These are phyloP conservation scores for Aspergillus thermomutatus DNA, from an alignment of 2,329 filamentous ascomycete species.

Conservation along the genomic window DNA sequence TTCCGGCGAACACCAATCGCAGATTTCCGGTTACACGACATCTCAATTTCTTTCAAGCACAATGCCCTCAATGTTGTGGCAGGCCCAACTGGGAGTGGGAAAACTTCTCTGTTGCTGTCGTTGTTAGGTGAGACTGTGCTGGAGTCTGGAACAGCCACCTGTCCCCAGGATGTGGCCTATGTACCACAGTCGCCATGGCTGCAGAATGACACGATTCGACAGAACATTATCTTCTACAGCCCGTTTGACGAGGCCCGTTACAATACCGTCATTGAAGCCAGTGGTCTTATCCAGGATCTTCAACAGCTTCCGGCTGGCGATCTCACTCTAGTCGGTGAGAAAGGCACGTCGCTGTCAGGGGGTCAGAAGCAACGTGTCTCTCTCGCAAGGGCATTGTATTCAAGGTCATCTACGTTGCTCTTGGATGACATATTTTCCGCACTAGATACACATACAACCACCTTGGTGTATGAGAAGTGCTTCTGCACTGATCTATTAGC, in stretches of 20 bases:
- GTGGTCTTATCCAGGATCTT: slow-evolving; percentile 56
- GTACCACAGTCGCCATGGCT: slow-evolving; percentile 63
- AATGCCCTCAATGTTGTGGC: slow-evolving; percentile 55
- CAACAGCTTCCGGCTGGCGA: slow-evolving; percentile 57
- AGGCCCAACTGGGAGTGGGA: slow-evolving; percentile 56
- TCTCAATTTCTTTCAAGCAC: slow-evolving; percentile 49
- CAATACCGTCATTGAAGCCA: slow-evolving; percentile 58
- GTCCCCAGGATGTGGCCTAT: slow-evolving; percentile 55
- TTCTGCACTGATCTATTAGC: slow-evolving; percentile 56
- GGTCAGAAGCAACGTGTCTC: slow-evolving; percentile 62
- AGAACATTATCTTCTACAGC: slow-evolving; percentile 63
- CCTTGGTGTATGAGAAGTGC: slow-evolving; percentile 55
- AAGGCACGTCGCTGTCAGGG: slow-evolving; percentile 61
- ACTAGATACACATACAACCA: slow-evolving; percentile 57
- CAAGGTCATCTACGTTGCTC: slow-evolving; percentile 52
- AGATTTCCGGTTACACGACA: slow-evolving; percentile 45
- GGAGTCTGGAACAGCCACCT: slow-evolving; percentile 20
- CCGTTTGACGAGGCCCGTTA: slow-evolving; percentile 57
- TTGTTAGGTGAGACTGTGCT: slow-evolving; percentile 25
- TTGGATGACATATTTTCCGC: slow-evolving; percentile 61
- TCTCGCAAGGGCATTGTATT: slow-evolving; percentile 57
- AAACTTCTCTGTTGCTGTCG: slow-evolving; percentile 51
- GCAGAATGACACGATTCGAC: slow-evolving; percentile 62
- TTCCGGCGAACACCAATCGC: slow-evolving; percentile 53
- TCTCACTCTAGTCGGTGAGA: slow-evolving; percentile 58